Conservation (phyloP, 129 eudicot genomes). For the Saussurea involucrata region DNA sequence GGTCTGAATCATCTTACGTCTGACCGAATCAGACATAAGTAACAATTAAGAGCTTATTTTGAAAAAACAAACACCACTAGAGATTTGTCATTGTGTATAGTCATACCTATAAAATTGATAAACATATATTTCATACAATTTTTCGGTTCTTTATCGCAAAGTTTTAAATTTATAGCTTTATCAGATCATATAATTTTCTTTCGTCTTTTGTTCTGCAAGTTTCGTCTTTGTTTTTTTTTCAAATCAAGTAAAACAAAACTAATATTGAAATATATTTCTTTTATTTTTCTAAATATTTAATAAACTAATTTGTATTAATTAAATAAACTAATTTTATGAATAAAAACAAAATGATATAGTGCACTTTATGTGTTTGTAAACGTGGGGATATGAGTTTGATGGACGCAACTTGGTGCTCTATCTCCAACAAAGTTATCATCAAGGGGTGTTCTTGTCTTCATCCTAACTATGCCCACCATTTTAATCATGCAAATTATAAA, state of each 20-base stretch:
- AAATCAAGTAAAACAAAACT: neutral
- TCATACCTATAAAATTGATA: too few relatives aligned
- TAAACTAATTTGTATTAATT: too few relatives aligned
- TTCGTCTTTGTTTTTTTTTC: too few relatives aligned
- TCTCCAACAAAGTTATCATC: neutral
- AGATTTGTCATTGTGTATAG: too few relatives aligned
- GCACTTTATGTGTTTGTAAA: constrained; percentile 11
- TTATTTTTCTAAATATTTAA: too few relatives aligned
- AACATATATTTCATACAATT: too few relatives aligned
- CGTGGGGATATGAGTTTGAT: constrained; percentile 12
- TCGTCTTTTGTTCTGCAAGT: neutral
- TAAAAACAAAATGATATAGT: neutral
- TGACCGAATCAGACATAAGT: too few relatives aligned
- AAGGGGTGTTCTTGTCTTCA: neutral
- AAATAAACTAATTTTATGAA: neutral
- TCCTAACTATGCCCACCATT: neutral
- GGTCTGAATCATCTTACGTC: too few relatives aligned
- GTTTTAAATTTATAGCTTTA: neutral
- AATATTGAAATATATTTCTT: too few relatives aligned
- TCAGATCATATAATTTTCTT: neutral
- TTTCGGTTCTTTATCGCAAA: neutral
- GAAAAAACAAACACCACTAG: too few relatives aligned
- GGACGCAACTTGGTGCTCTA: constrained; percentile 1
- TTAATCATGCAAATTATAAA: neutral
- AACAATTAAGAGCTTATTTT: too few relatives aligned